These are phyloP conservation scores for Plasmodium yoelii DNA, from an alignment of 169 alveolate species.

Conservation along the genomic window DNA sequence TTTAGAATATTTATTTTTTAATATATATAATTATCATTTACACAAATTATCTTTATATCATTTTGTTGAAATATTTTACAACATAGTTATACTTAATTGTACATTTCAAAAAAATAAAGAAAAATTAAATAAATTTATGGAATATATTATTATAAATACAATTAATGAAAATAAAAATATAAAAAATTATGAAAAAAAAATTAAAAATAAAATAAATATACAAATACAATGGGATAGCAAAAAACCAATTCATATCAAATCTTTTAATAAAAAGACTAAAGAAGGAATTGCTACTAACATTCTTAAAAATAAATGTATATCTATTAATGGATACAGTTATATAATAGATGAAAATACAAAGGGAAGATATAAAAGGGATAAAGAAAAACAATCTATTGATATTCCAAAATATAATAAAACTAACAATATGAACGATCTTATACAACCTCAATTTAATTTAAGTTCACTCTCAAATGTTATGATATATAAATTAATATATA, in stretches of 20 bases:
- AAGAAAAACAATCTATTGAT: neutral
- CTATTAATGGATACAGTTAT: neutral
- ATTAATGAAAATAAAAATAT: slow-evolving; percentile 40
- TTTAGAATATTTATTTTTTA: slow-evolving; percentile 9
- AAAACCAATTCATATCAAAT: slow-evolving; percentile 21
- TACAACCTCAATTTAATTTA: slow-evolving; percentile 5
- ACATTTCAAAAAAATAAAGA: slow-evolving; percentile 20
- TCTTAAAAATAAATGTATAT: neutral
- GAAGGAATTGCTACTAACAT: neutral
- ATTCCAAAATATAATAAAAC: neutral
- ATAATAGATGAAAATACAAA: neutral
- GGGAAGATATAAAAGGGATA: neutral
- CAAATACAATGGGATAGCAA: neutral
- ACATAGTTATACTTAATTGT: slow-evolving; percentile 25
- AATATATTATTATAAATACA: slow-evolving; percentile 14
- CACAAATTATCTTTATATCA: slow-evolving; percentile 15
- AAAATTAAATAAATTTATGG: slow-evolving; percentile 1
- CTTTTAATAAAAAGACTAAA: neutral
- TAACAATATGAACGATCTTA: too few species aligned
- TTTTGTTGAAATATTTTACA: slow-evolving; percentile 24
- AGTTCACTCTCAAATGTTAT: slow-evolving; percentile 44
- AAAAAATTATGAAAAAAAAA: slow-evolving; percentile 22
- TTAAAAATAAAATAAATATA: slow-evolving; percentile 8
- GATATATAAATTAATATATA: slow-evolving; percentile 54
- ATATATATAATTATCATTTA: slow-evolving; percentile 27